Base-by-base conservation (phyloP, 495 filamentous ascomycete species). In the Penicillium ochrochloron region DNA sequence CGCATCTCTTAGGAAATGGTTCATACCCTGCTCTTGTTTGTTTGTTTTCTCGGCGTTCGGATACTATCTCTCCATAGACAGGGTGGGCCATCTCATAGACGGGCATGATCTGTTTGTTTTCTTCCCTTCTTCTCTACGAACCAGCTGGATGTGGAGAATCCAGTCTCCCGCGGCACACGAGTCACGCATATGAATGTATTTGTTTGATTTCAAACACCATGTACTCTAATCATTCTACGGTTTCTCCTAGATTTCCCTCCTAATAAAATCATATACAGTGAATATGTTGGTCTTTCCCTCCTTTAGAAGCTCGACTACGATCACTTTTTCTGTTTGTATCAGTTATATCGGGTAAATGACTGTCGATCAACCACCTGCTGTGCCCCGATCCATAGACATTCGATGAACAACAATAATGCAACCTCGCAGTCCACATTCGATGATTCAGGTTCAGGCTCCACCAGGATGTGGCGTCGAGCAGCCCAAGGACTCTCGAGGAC, bases 91-190 rank as follows among this genome's bases (percentile, higher is more conserved):
- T 65, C 50, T 41, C 57, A 66, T 69, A 65, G 59, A 70, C 59
- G 63, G 64, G 62, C 68, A 66, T 69, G 61, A 71, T 64, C 66
- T 73, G 61, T 73, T 69, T 59, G 39, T 17, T 55, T 59, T 42
- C 41, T 53, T 41, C 59, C 51, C 61, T 63, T 67, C 67, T 52
- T 21, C 46, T 31, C 58, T 51, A 60, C 39, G 65, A 64, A 50
- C 27, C 11, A 65, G 62, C 60, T 66, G 37, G 50, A 57, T n/a
- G 56, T 33, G 34, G 60, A 50, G 59, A 54, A 51, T 42, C 29
- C 29, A 60, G 56, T 17, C 61, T 70, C 61, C 35, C 56, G 12
- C 61, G 59, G 68, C 61, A 73, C 37, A 73, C 37, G 64, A 73
- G 35, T 61, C 27, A 69, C 51, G 63, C 66, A 67, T 61, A 42